Evolutionary conservation across 371 early-diverging fungal genomes (phyloP).

Genomic region (Funneliformis caledonium): DNA sequence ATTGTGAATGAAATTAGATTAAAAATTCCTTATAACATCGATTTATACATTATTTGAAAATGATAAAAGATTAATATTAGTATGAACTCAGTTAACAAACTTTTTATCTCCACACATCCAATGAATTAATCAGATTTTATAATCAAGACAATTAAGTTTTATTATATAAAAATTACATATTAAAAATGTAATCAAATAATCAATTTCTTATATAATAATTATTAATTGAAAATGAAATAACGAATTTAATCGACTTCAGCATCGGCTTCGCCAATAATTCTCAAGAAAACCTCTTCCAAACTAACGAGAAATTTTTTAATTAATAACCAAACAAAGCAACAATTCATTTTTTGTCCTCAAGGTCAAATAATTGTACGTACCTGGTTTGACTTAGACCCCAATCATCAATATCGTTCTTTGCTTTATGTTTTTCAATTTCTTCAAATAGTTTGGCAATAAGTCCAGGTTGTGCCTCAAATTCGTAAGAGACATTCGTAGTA

Average conservation of each 20-base stretch:
- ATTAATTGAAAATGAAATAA: too few relatives aligned
- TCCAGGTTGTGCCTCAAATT: slow-evolving; percentile 59
- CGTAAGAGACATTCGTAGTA: slow-evolving; percentile 59
- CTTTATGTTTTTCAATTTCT: slow-evolving; percentile 49
- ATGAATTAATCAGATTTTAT: too few relatives aligned
- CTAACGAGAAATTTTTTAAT: not conserved
- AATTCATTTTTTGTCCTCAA: not conserved
- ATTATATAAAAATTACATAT: too few relatives aligned
- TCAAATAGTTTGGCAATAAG: slow-evolving; percentile 59
- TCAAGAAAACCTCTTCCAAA: slow-evolving; percentile 41
- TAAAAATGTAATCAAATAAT: too few relatives aligned
- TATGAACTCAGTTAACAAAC: too few relatives aligned
- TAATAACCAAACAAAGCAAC: not conserved
- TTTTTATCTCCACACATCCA: too few relatives aligned
- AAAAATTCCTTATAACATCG: too few relatives aligned
- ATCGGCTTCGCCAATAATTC: slow-evolving; percentile 44
- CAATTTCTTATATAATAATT: too few relatives aligned
- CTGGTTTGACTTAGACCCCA: slow-evolving; percentile 67
- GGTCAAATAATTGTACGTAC: not conserved
- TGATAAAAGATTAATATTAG: too few relatives aligned
- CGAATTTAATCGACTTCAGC: slow-evolving; percentile 45
- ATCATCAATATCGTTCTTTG: slow-evolving; percentile 54
- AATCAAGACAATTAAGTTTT: too few relatives aligned
- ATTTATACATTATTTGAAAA: too few relatives aligned
- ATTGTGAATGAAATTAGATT: too few relatives aligned